Evolutionary conservation across 768 basidiomycete species (phyloP), one percentile per base, ranked within the genome.

Genomic region (Tylopilus sp.): DNA sequence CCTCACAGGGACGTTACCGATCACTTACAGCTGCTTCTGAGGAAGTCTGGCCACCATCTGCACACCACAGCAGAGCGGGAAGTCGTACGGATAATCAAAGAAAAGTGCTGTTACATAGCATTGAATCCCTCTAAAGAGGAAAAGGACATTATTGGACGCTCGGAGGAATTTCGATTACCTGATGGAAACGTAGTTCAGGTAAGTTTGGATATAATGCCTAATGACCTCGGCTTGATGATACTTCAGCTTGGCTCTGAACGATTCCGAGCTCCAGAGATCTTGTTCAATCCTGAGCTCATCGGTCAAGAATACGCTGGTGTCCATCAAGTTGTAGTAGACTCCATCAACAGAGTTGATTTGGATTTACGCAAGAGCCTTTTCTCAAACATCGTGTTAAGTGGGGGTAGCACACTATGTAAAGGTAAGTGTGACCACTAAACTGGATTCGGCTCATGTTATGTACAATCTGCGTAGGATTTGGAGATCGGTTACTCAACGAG

Each of bases 251-350:
- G 94, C 49, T 76, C 88, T 46, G 97, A 98, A 73, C 86, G 96
- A 51, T 98, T 96, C 78, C 84, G 93, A 60, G 97, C 97, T 12
- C 94, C 97, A 29, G 97, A 99, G 69, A 92, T 98, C 53, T 74
- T 99, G 47, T 99, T 99, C 77, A 96, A 97, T 67, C 97, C 97
- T 26, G 95, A 98, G 70, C 74, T 98, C 45, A 88, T 98, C 60
- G 97, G 97, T 8, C 86, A 91, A 62, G 97, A 99, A 72, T 94
- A 96, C 64, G 87, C 92, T 24, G 97, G 97, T 48, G 93, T 98
- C 12, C 97, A 98, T 71, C 95, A 99, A 71, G 92, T 98, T 33
- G 89, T 98, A 13, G 92, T 98, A n/a, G 94, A 99, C 74, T 95
- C 95, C 9, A 98, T 98, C 69, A 92, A 87, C 71, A 80, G 94